phyloP scores from a whole-genome alignment of 1,284 basidiomycete species.

The Bondarzewia mesenterica region DNA sequence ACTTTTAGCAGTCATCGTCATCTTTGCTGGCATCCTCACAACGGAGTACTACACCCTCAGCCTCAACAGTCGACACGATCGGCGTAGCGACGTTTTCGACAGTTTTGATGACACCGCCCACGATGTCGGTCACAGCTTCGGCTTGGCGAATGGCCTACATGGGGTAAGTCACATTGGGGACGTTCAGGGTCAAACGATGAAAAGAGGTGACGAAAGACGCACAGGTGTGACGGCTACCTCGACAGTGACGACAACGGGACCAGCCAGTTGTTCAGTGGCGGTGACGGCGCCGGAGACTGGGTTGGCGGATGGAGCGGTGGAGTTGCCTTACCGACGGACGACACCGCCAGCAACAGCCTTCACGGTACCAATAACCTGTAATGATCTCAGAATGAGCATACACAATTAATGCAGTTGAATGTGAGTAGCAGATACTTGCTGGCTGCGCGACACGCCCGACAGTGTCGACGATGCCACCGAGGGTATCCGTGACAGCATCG shows the following conservation, averaged over 20 bases:
- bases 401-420: not conserved
- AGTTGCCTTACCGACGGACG: not conserved
- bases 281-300: not conserved
- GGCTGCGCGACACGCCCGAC: not conserved
- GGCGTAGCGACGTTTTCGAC: not conserved
- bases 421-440: not conserved
- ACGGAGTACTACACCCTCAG: not conserved
- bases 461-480: not conserved
- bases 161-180: not conserved
- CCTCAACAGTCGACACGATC: not conserved
- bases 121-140: not conserved
- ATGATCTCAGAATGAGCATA: too few species aligned
- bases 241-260: conserved; percentile 3
- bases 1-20: too few species aligned
- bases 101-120: not conserved
- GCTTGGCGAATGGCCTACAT: not conserved
- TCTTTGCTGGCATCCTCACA: too few species aligned
- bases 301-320: not conserved
- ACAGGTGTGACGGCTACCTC: conserved; percentile 1
- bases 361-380: not conserved
- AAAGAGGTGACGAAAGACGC: not conserved
- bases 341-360: not conserved
- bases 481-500: not conserved
- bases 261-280: not conserved
- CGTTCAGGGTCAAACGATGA: not conserved